A percentile compares a stretch with the other conserved stretches of the same genome.
Evolutionary conservation across 169 alveolate species (phyloP).

Genomic region (Plasmodium relictum): DNA sequence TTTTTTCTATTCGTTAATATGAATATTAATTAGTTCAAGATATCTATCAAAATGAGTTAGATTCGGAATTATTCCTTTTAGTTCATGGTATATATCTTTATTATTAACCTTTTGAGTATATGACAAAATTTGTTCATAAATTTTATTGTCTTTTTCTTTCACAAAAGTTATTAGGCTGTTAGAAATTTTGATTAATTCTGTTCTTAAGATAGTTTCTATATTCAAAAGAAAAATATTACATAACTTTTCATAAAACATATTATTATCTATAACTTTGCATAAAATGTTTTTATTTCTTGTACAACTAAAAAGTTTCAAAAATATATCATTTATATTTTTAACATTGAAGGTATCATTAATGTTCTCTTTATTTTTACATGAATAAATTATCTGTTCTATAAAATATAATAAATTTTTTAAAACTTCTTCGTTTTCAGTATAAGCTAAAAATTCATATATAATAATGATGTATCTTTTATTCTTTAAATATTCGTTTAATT

Average conservation of each 20-base stretch:
- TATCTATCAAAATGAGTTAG: constrained; percentile 39
- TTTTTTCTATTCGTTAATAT: too few species aligned
- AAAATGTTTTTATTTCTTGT: constrained; percentile 11
- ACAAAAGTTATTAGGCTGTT: constrained; percentile 25
- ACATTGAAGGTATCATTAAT: neutral
- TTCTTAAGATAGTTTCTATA: constrained; percentile 34
- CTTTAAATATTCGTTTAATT: constrained; percentile 32
- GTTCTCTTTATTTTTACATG: constrained; percentile 8
- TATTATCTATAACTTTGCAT: constrained; percentile 3
- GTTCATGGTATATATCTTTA: constrained; percentile 18
- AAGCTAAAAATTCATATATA: constrained; percentile 42
- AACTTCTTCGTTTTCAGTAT: constrained; percentile 37
- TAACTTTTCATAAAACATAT: constrained; percentile 24
- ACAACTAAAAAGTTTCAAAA: constrained; percentile 5
- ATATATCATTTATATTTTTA: neutral
- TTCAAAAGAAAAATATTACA: constrained; percentile 17
- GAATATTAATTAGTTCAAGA: constrained; percentile 21
- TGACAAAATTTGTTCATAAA: constrained; percentile 33
- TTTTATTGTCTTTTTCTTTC: constrained; percentile 17
- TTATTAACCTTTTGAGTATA: constrained; percentile 6
- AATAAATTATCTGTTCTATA: constrained; percentile 17
- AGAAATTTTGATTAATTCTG: constrained; percentile 38
- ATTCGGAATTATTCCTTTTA: constrained; percentile 32
- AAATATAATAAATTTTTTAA: constrained; percentile 22
- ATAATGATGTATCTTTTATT: constrained; percentile 47